Percentiles rank a stretch among this genome's conserved stretches.
Conservation (phyloP, 2,329 filamentous ascomycete genomes). For the Metarhizium rileyi region DNA sequence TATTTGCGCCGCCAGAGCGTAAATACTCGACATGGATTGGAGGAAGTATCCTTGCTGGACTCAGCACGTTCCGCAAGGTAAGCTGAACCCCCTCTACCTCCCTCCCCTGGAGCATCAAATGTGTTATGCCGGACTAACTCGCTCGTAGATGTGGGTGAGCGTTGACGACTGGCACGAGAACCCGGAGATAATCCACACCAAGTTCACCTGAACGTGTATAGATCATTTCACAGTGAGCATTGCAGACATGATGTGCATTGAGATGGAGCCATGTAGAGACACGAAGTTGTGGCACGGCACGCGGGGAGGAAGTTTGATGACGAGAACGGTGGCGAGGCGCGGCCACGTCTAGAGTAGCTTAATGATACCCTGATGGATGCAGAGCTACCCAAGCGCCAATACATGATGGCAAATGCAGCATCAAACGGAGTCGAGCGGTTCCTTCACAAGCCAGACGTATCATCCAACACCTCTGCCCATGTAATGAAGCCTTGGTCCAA, state of each 20-base stretch:
- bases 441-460: too few relatives aligned
- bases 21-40: constrained; percentile 99
- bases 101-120: neutral
- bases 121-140: constrained; percentile 9
- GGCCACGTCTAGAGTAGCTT: constrained; percentile 1
- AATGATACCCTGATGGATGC: constrained; percentile 4
- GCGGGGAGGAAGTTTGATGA: neutral
- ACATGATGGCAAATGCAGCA: neutral
- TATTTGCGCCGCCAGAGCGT: constrained; percentile 92
- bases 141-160: constrained; percentile 90
- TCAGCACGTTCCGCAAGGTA: constrained; percentile 98
- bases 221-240: neutral
- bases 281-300: neutral
- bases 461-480: too few relatives aligned
- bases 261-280: neutral
- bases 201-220: constrained; percentile 62
- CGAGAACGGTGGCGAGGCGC: neutral
- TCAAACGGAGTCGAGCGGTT: too few relatives aligned
- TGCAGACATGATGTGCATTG: neutral
- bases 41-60: constrained; percentile 87
- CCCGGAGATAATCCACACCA: constrained; percentile 96
- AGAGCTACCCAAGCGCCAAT: neutral
- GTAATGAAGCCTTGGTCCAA: too few relatives aligned
- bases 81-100: constrained; percentile 23
- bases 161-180: constrained; percentile 99